Percentiles rank a stretch among this genome's conserved stretches.
These are phyloP conservation scores for Diophrys sp. DNA, from an alignment of 73 alveolate species.

Conservation along the genomic window DNA sequence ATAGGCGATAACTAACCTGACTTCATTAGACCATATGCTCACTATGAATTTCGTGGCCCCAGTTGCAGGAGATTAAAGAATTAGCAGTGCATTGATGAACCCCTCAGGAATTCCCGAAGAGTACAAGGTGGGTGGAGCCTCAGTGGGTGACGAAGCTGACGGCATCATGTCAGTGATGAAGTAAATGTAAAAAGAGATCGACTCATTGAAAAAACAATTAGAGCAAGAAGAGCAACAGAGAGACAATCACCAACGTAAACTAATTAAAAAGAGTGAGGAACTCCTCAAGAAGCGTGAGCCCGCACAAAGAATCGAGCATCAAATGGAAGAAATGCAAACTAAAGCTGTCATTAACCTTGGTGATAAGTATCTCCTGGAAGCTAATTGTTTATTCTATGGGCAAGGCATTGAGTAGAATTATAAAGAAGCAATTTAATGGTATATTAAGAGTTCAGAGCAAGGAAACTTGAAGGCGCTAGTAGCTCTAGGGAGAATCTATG, in stretches of 20 bases:
- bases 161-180: neutral
- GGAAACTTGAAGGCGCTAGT: conserved; percentile 76
- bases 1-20: neutral
- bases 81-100: neutral
- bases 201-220: neutral
- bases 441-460: conserved; percentile 52
- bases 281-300: conserved; percentile 9
- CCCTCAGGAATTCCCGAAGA: neutral
- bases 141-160: neutral
- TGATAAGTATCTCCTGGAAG: conserved; percentile 37
- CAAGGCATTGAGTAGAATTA: conserved; percentile 51
- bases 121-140: neutral
- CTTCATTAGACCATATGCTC: neutral
- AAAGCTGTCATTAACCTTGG: conserved; percentile 11
- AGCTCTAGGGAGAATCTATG: conserved; percentile 77
- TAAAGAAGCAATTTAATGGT: conserved; percentile 61
- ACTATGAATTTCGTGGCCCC: neutral
- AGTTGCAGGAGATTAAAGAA: neutral
- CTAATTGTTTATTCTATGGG: conserved; percentile 54
- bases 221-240: neutral
- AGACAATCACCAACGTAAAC: neutral
- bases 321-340: neutral
- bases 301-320: neutral
- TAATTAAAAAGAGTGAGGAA: conserved; percentile 8
- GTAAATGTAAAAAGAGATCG: neutral